Percentiles rank a stretch among this genome's conserved stretches.
phyloP scores from a whole-genome alignment of 2,329 filamentous ascomycete species.

The Pseudocercospora vitis region DNA sequence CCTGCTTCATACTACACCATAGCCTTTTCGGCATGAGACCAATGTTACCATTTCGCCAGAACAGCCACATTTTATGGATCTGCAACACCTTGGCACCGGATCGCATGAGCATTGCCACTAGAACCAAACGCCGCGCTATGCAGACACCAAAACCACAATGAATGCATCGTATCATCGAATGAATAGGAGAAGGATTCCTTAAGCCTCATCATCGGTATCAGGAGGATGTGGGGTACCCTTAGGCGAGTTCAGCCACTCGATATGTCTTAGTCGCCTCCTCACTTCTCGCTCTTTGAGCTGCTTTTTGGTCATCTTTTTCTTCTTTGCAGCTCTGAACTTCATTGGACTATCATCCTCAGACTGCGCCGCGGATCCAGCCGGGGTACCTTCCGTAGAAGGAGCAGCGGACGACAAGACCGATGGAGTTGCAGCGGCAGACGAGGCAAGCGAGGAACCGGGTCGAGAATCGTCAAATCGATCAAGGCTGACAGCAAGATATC shows the following conservation, averaged over 20 bases:
- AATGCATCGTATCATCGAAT: background rate
- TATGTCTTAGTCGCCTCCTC: conserved; percentile 79
- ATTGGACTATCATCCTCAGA: conserved; percentile 78
- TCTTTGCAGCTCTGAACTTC: conserved; percentile 89
- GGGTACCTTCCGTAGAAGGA: conserved; percentile 36
- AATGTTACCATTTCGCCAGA: too few relatives aligned
- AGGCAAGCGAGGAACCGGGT: conserved; percentile 65
- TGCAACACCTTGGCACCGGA: too few relatives aligned
- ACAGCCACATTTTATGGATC: too few relatives aligned
- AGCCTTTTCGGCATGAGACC: too few relatives aligned
- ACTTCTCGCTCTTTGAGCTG: conserved; percentile 93
- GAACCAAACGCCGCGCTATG: background rate
- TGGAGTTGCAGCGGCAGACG: conserved; percentile 64
- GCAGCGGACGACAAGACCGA: conserved; percentile 42
- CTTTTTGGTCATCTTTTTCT: conserved; percentile 99
- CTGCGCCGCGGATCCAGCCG: conserved; percentile 35
- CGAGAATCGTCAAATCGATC: conserved; percentile 86
- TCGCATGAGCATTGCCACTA: too few relatives aligned
- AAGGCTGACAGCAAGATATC: conserved; percentile 68
- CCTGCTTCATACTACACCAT: too few relatives aligned
- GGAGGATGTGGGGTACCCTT: conserved; percentile 77
- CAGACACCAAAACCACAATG: background rate
- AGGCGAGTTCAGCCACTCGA: conserved; percentile 65
- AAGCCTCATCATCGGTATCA: conserved; percentile 74
- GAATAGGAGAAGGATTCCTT: background rate